phyloP scores from a whole-genome alignment of 2,329 filamentous ascomycete species.

The Penicillium occitanis region DNA sequence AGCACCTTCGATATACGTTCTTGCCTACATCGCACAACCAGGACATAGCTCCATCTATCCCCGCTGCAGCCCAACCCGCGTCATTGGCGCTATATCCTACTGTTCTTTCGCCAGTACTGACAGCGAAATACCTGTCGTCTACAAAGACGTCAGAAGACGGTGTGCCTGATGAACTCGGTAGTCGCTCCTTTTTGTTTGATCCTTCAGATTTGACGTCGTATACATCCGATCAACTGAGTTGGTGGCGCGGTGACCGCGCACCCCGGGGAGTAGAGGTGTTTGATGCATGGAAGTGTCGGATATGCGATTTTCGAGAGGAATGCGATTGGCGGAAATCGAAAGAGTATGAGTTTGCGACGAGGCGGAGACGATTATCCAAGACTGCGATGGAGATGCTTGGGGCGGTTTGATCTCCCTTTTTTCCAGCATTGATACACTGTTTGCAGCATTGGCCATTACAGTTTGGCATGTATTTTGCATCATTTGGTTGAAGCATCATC shows the following conservation, averaged over 20 bases:
- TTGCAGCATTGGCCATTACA: background rate
- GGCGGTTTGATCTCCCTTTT: slow-evolving; percentile 4
- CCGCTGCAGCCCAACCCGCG: slow-evolving; percentile 35
- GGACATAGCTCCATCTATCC: slow-evolving; percentile 32
- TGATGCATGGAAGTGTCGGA: slow-evolving; percentile 84
- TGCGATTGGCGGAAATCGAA: slow-evolving; percentile 76
- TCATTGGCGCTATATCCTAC: slow-evolving; percentile 40
- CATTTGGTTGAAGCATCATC: background rate
- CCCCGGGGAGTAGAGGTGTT: slow-evolving; percentile 75
- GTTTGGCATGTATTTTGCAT: background rate
- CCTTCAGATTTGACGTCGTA: slow-evolving; percentile 63
- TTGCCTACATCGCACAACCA: slow-evolving; percentile 28
- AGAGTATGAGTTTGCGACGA: slow-evolving; percentile 57
- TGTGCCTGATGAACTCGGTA: slow-evolving; percentile 48
- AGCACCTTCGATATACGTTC: slow-evolving; percentile 57
- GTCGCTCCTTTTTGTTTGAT: slow-evolving; percentile 66
- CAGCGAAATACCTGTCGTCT: slow-evolving; percentile 45
- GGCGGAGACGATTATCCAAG: slow-evolving; percentile 30
- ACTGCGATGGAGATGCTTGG: slow-evolving; percentile 16
- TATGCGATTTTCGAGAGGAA: slow-evolving; percentile 75
- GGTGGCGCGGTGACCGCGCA: slow-evolving; percentile 78
- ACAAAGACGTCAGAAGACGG: slow-evolving; percentile 19
- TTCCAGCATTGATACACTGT: background rate
- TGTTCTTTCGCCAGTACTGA: slow-evolving; percentile 46
- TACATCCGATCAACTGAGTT: slow-evolving; percentile 68